Conservation (phyloP, 345 rosid species). For the Ceriops tagal region DNA sequence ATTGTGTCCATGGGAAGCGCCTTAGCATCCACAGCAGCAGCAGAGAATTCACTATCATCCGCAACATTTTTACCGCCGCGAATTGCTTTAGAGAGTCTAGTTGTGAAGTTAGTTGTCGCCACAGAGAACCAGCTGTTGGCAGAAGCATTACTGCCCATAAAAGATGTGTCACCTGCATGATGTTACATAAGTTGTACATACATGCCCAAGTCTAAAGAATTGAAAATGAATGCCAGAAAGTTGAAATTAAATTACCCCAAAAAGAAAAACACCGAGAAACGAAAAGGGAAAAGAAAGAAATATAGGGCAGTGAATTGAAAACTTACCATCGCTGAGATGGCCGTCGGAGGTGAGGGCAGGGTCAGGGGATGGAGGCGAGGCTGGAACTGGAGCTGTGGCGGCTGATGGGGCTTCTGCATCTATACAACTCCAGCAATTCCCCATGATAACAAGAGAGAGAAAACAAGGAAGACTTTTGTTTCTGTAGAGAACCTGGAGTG, state of each 20-base stretch:
- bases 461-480: too few relatives aligned
- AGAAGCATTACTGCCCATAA: background rate
- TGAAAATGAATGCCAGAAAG: too few relatives aligned
- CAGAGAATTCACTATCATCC: background rate
- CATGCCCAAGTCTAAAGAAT: background rate
- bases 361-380: background rate
- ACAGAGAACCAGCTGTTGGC: conserved; percentile 1
- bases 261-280: background rate
- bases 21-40: background rate
- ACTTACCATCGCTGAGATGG: conserved; percentile 1
- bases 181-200: background rate
- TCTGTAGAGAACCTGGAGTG: too few relatives aligned
- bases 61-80: background rate
- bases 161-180: background rate
- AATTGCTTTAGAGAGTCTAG: background rate
- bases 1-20: background rate
- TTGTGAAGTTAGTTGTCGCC: background rate
- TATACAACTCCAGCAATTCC: background rate
- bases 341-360: background rate
- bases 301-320: background rate
- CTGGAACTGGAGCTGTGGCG: background rate
- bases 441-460: background rate
- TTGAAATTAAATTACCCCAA: too few relatives aligned
- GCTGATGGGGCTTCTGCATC: background rate
- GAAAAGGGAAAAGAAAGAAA: background rate